A percentile compares a stretch with the other conserved stretches of the same genome.
Evolutionary conservation across 345 rosid species (phyloP).

Genomic region (Pugionium dolabratum): DNA sequence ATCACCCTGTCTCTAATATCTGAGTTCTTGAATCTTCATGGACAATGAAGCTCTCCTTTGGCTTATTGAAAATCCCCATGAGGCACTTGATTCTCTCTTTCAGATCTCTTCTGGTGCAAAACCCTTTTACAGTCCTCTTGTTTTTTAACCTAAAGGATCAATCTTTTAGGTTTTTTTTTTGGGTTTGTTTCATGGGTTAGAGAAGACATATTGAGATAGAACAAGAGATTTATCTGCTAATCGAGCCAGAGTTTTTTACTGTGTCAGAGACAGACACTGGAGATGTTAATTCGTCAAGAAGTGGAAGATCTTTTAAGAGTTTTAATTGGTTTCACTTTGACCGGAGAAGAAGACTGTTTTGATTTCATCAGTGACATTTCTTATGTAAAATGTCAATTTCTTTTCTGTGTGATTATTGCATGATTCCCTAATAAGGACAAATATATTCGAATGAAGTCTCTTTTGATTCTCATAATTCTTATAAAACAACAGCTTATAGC

Average conservation of each 20-base stretch:
- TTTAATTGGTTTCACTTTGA: conserved; percentile 15
- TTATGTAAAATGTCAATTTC: conserved; percentile 22
- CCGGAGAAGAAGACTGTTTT: conserved; percentile 20
- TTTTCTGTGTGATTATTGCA: background rate
- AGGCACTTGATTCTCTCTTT: conserved; percentile 24
- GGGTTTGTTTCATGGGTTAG: conserved; percentile 26
- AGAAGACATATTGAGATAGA: conserved; percentile 4
- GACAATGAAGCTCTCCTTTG: conserved; percentile 28
- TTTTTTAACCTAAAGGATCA: conserved; percentile 36
- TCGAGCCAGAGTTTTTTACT: conserved; percentile 27
- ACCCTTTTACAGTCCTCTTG: conserved; percentile 26
- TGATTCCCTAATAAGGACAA: conserved; percentile 26
- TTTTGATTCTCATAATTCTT: too few relatives aligned
- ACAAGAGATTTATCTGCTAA: conserved; percentile 23
- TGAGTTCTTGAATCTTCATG: conserved; percentile 19
- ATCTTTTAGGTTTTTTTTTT: conserved; percentile 23
- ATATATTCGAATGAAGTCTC: too few relatives aligned
- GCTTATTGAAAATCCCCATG: conserved; percentile 30
- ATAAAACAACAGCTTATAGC: too few relatives aligned
- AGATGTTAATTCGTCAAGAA: conserved; percentile 22
- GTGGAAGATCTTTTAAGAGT: conserved; percentile 15
- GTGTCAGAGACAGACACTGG: conserved; percentile 28
- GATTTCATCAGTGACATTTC: conserved; percentile 24
- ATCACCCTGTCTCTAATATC: conserved; percentile 1
- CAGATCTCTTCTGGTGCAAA: conserved; percentile 26